Evolutionary conservation across 2,329 filamentous ascomycete genomes (phyloP), one percentile per base, ranked within the genome.

Genomic region (Aotearoamyces nothofagi): DNA sequence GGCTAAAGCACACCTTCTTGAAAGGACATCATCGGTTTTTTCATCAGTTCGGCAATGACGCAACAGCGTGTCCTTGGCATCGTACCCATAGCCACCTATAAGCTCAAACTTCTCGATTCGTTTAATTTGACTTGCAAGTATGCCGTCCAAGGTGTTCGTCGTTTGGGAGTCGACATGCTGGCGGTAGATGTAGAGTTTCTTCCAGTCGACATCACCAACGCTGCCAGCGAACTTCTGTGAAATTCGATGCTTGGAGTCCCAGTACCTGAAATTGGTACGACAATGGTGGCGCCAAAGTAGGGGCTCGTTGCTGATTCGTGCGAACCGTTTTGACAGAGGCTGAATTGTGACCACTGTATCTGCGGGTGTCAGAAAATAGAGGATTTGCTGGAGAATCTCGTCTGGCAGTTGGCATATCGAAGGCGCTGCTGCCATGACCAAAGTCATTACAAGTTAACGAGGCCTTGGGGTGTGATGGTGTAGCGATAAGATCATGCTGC

Each of bases 231-330:
- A 50, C 42, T 73, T 79, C 29, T 58, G 48, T 17, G 51, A 38
- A 25, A 84, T 58, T n/a, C 58, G 53, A 52, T 84, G 78, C 24
- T 60, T 56, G 3, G 62, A 52, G 34, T 78, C 64, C 90, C 90
- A 98, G 52, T 74, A 81, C 31, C 53, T 63, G 56, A 84, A 94
- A 32, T 61, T 58, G 19, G 54, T 54, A 31, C 57, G 53, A 52
- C 90, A 96, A 48, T 87, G 70, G 42, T 68, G 55, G 37, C 73
- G 74, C 87, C 90, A 96, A 30, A 94, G 61, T 15, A 86, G 57
- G 5, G 76, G 71, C 33, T 82, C 77, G 40, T 74, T 71, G 22
- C 72, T 66, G 32, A 92, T 58, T 26, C 61, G 58, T 41, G 70
- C 58, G 41, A 87, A 65, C 33, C 71, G 69, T 39, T 59, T 69